phyloP scores from a whole-genome alignment of 2,329 filamentous ascomycete genomes.

The Dryadomyces sulphureus region DNA sequence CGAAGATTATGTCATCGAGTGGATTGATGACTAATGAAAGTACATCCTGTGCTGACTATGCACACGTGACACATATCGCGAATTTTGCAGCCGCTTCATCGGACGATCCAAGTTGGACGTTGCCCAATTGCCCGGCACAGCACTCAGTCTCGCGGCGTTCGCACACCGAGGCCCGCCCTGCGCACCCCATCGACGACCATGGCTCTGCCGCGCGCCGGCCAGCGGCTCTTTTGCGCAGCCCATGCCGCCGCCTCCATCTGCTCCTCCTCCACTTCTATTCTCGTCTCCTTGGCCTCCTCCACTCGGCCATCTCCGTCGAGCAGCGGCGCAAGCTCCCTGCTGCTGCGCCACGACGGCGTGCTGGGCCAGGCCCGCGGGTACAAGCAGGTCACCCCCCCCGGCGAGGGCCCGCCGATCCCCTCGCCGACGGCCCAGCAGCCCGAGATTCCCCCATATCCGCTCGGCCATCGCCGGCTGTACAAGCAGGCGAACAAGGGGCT shows the following conservation, averaged over 20 bases:
- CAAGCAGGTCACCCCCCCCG: constrained; percentile 13
- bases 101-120: too few relatives aligned
- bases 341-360: too few relatives aligned
- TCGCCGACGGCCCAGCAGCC: constrained; percentile 24
- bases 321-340: too few relatives aligned
- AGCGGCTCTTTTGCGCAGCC: not conserved
- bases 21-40: too few relatives aligned
- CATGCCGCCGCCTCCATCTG: constrained; percentile 14
- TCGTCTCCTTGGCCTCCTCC: too few relatives aligned
- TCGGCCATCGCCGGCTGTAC: constrained; percentile 54
- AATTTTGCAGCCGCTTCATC: too few relatives aligned
- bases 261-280: not conserved
- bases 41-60: too few relatives aligned
- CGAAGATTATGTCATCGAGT: not conserved
- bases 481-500: constrained; percentile 69
- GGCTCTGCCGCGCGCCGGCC: not conserved
- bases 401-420: constrained; percentile 24
- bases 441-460: constrained; percentile 51
- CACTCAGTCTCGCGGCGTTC: not conserved
- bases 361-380: constrained; percentile 14
- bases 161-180: not conserved
- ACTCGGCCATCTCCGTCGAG: too few relatives aligned
- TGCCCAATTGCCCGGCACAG: not conserved
- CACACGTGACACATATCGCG: too few relatives aligned
- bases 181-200: not conserved